Percentiles rank a stretch among this genome's conserved stretches.
phyloP scores from a whole-genome alignment of 768 basidiomycete genomes.

The Mycena floridula region DNA sequence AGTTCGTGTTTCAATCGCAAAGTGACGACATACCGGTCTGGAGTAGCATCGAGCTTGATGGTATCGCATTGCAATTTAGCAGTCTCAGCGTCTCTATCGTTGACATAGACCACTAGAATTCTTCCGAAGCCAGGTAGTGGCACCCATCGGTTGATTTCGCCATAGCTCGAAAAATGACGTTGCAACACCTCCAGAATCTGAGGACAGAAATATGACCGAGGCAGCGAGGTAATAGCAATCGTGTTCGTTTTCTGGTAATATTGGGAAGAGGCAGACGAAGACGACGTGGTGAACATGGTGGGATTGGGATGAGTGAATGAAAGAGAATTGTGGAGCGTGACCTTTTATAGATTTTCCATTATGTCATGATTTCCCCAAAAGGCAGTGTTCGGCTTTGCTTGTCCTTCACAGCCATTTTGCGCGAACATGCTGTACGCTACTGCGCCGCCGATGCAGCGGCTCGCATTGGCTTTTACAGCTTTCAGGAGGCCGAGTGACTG shows the following conservation, averaged over 20 bases:
- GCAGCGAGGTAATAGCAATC: conserved; percentile 73
- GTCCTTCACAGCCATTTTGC: too few species aligned
- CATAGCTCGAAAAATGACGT: conserved; percentile 70
- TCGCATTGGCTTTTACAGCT: too few species aligned
- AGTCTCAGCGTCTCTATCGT: too few species aligned
- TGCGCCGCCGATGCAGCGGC: too few species aligned
- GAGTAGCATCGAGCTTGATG: conserved; percentile 47
- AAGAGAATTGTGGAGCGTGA: too few species aligned
- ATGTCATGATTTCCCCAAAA: too few species aligned
- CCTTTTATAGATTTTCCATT: too few species aligned
- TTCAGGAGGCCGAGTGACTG: too few species aligned
- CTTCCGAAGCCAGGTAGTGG: conserved; percentile 78
- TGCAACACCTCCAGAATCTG: conserved; percentile 58
- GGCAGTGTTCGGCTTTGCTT: too few species aligned
- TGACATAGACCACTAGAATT: conserved; percentile 80
- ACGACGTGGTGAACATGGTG: background rate
- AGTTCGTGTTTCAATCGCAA: too few species aligned
- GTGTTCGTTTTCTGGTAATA: conserved; percentile 60
- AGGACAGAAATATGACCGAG: conserved; percentile 72
- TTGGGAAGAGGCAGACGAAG: background rate
- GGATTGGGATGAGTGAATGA: too few species aligned
- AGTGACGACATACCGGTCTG: conserved; percentile 41
- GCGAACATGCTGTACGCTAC: too few species aligned
- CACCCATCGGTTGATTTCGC: conserved; percentile 86
- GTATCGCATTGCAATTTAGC: conserved; percentile 67